Evolutionary conservation across 306 rosid species (phyloP).

Genomic region (Abrus precatorius): DNA sequence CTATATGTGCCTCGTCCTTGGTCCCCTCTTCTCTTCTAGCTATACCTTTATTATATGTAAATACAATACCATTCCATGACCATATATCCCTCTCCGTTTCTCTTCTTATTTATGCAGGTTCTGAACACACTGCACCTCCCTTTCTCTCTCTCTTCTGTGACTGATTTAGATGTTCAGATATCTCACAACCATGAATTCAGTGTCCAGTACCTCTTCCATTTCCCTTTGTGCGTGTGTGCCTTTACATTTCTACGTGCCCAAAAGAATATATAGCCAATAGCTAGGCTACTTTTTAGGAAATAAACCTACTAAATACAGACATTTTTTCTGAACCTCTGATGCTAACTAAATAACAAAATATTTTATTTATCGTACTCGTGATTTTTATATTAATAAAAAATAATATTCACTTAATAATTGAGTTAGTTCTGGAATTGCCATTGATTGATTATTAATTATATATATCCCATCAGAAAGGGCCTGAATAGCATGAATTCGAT

Average conservation of each 20-base stretch:
- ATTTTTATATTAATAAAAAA: no score
- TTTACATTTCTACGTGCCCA: conserved; percentile 23
- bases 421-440: no score
- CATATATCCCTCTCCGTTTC: not conserved
- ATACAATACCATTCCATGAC: not conserved
- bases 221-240: conserved; percentile 37
- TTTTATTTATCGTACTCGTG: no score
- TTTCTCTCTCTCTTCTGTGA: conserved; percentile 35
- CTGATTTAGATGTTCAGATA: conserved; percentile 52
- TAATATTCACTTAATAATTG: no score
- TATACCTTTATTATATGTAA: not conserved
- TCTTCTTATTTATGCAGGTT: conserved; percentile 26
- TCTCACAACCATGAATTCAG: conserved; percentile 69
- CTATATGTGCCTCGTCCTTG: conserved; percentile 42
- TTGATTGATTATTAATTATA: not conserved
- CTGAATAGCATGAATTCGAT: not conserved
- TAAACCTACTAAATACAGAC: conserved; percentile 34
- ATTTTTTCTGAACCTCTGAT: no score
- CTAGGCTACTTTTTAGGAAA: conserved; percentile 25
- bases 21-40: conserved; percentile 56
- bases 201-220: conserved; percentile 57
- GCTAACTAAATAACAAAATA: no score
- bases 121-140: not conserved
- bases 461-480: not conserved
- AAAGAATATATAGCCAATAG: not conserved